phyloP scores from a whole-genome alignment of 305 asterid species.

The Stenogyne calaminthoides region DNA sequence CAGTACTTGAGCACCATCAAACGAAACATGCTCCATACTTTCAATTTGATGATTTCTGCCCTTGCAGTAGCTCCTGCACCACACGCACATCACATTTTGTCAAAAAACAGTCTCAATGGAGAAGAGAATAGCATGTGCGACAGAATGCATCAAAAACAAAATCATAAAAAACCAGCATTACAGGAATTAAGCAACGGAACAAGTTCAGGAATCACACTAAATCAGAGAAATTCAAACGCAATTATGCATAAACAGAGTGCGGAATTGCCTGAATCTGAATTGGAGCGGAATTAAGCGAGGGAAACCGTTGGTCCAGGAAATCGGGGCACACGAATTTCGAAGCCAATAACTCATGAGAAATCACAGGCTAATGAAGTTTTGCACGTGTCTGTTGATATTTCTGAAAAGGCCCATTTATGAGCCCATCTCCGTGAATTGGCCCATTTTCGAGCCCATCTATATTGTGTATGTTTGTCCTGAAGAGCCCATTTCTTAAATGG shows the following conservation, averaged over 20 bases:
- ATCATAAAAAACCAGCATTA: slow-evolving; percentile 18
- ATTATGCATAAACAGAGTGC: not conserved
- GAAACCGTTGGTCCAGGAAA: slow-evolving; percentile 28
- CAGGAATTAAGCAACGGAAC: not conserved
- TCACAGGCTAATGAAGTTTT: not conserved
- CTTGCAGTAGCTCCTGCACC: slow-evolving; percentile 39
- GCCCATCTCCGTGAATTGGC: no score
- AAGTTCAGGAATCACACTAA: not conserved
- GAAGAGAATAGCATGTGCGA: not conserved
- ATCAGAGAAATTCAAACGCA: slow-evolving; percentile 18
- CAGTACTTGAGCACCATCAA: slow-evolving; percentile 62
- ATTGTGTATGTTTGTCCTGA: not conserved
- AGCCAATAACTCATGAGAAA: slow-evolving; percentile 43
- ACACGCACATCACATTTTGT: slow-evolving; percentile 28
- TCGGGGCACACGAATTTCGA: slow-evolving; percentile 30
- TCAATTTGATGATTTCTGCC: slow-evolving; percentile 30
- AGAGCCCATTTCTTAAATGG: not conserved
- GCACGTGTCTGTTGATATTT: not conserved
- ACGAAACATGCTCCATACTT: slow-evolving; percentile 62
- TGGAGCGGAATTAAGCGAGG: slow-evolving; percentile 32
- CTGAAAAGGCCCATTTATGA: not conserved
- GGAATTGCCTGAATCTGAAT: slow-evolving; percentile 31
- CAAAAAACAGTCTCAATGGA: slow-evolving; percentile 8
- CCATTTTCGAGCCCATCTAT: no score
- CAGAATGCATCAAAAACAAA: not conserved